Conservation (phyloP, 2,329 filamentous ascomycete genomes). For the Microascus cirrosus region DNA sequence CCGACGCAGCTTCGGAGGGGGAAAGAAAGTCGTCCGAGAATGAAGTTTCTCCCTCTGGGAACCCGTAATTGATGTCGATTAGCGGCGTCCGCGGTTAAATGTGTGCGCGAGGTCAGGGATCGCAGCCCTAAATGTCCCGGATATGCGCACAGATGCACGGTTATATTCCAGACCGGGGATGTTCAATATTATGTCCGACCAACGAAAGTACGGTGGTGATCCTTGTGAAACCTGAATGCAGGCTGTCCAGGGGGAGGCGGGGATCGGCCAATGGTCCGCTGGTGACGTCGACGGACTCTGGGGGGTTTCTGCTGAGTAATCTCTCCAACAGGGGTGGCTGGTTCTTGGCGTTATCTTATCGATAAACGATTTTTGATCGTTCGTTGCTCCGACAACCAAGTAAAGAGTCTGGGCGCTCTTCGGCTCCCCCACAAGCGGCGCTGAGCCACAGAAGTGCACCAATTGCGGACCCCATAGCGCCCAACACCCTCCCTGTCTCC, state of each 20-base stretch:
- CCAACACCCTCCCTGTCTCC: neutral
- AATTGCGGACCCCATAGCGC: neutral
- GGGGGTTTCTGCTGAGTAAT: neutral
- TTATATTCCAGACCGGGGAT: neutral
- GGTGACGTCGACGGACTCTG: neutral
- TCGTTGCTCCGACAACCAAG: neutral
- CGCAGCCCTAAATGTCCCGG: neutral
- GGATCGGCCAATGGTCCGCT: neutral
- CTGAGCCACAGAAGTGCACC: neutral
- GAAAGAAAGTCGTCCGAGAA: too few species aligned
- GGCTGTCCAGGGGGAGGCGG: neutral
- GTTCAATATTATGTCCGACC: neutral
- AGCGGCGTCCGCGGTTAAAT: too few species aligned
- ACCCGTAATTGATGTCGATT: too few species aligned
- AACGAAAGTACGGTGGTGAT: neutral
- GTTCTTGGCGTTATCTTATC: neutral
- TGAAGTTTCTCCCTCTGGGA: too few species aligned
- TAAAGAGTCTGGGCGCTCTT: neutral
- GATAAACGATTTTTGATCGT: neutral
- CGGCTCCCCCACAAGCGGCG: neutral
- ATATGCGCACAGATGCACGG: neutral
- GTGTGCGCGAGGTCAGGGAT: neutral
- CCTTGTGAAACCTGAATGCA: neutral
- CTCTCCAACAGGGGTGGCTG: neutral
- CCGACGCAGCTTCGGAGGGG: too few species aligned